phyloP scores from a whole-genome alignment of 805 yeast genomes.

The Wickerhamomyces ciferrii region DNA sequence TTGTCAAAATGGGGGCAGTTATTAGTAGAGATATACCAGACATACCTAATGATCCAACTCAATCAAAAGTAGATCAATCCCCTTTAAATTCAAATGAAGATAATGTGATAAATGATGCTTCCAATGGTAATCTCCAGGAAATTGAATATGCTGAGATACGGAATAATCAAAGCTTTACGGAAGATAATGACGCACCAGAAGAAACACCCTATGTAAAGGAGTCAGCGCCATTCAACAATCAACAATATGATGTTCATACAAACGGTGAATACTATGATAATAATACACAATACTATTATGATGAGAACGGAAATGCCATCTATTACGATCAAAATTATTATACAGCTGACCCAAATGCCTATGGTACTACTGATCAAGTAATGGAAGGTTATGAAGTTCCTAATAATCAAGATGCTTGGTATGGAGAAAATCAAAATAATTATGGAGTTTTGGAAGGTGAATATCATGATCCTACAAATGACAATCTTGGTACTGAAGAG shows the following conservation, averaged over 20 bases:
- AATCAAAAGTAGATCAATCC: background rate
- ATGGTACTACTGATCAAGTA: background rate
- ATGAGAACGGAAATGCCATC: background rate
- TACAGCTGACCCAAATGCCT: background rate
- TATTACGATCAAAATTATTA: background rate
- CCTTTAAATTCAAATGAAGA: too few species aligned
- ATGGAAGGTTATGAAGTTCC: background rate
- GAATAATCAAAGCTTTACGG: too few species aligned
- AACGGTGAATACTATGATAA: background rate
- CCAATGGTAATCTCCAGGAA: too few species aligned
- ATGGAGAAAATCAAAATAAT: background rate
- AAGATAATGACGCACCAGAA: background rate
- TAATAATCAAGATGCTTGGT: background rate
- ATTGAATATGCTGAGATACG: background rate
- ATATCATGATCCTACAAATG: too few species aligned
- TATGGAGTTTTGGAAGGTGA: too few species aligned
- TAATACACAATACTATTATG: background rate
- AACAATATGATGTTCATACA: background rate
- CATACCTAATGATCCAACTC: background rate
- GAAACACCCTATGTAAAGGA: background rate
- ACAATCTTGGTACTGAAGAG: too few species aligned
- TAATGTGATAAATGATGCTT: too few species aligned
- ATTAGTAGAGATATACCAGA: background rate
- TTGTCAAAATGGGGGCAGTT: background rate
- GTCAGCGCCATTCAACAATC: background rate